These are phyloP conservation scores for Ehretia macrophylla DNA, from an alignment of 257 asterid genomes.

Conservation along the genomic window DNA sequence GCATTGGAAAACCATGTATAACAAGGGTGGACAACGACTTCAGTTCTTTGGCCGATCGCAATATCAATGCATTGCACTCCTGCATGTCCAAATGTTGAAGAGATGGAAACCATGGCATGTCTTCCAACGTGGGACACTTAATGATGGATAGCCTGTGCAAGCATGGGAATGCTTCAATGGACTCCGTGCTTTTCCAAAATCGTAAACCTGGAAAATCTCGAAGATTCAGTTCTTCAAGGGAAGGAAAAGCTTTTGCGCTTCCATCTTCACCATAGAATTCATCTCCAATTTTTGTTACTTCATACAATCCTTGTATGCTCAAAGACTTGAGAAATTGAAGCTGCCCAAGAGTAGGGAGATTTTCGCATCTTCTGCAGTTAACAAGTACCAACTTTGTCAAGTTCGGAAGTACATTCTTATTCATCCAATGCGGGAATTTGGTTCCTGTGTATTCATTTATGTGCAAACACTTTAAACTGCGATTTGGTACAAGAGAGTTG, in stretches of 20 bases:
- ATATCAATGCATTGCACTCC: conserved; percentile 10
- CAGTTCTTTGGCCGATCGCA: conserved; percentile 12
- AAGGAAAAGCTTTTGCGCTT: conserved; percentile 12
- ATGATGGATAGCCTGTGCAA: conserved; percentile 14
- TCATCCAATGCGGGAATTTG: conserved; percentile 14
- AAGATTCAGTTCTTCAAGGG: conserved; percentile 20
- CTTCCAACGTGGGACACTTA: conserved; percentile 14
- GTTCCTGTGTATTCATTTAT: conserved; percentile 22
- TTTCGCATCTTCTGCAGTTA: conserved; percentile 23
- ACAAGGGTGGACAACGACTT: conserved; percentile 13
- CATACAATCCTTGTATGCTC: conserved; percentile 16
- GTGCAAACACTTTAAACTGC: conserved; percentile 15
- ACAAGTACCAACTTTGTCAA: conserved; percentile 24
- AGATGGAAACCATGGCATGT: conserved; percentile 14
- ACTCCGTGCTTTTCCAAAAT: conserved; percentile 17
- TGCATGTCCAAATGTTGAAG: conserved; percentile 21
- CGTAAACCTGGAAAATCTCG: conserved; percentile 16
- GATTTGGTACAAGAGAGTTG: conserved; percentile 23
- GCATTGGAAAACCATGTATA: conserved; percentile 9
- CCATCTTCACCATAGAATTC: conserved; percentile 17
- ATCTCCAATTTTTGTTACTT: conserved; percentile 10
- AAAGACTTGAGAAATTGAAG: conserved; percentile 22
- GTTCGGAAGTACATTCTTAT: conserved; percentile 13
- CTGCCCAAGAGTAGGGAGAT: conserved; percentile 18
- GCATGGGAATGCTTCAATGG: conserved; percentile 11